Conservation (phyloP, 139 green algal species). For the Picochlorum sp. region DNA sequence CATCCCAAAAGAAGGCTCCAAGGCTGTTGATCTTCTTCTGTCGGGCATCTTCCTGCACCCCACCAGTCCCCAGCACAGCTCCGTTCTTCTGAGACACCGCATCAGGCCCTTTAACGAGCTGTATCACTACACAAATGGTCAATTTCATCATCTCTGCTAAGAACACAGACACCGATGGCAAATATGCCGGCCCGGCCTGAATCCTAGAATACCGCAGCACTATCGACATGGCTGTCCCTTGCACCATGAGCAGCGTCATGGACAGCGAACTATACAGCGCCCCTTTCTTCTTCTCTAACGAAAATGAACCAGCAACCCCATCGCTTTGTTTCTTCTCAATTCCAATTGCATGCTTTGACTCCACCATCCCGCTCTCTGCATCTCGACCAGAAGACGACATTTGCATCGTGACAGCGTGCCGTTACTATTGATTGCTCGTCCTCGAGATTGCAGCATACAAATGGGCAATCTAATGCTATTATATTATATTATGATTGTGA, state of each 20-base stretch:
- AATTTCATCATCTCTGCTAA: slow-evolving; percentile 42
- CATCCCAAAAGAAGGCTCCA: background rate
- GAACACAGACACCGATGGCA: slow-evolving; percentile 36
- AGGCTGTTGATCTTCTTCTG: background rate
- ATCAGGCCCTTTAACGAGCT: slow-evolving; percentile 11
- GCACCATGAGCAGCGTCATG: slow-evolving; percentile 34
- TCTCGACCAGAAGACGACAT: too few species aligned
- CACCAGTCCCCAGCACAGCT: background rate
- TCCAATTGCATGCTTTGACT: background rate
- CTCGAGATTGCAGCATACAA: too few species aligned
- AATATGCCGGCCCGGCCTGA: slow-evolving; percentile 21
- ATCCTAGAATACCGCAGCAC: slow-evolving; percentile 31
- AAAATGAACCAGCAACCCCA: background rate
- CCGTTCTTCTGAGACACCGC: background rate
- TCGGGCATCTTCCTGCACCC: background rate
- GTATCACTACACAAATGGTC: slow-evolving; percentile 27
- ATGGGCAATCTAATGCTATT: too few species aligned
- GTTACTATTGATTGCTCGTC: too few species aligned
- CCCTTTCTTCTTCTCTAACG: too few species aligned
- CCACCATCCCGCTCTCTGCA: too few species aligned
- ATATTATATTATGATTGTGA: too few species aligned
- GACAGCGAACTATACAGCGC: slow-evolving; percentile 9
- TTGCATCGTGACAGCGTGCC: too few species aligned
- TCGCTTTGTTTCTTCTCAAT: background rate
- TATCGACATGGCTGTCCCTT: slow-evolving; percentile 37